These are phyloP conservation scores for Calvatia gigantea DNA, from an alignment of 768 basidiomycete genomes.

Conservation along the genomic window DNA sequence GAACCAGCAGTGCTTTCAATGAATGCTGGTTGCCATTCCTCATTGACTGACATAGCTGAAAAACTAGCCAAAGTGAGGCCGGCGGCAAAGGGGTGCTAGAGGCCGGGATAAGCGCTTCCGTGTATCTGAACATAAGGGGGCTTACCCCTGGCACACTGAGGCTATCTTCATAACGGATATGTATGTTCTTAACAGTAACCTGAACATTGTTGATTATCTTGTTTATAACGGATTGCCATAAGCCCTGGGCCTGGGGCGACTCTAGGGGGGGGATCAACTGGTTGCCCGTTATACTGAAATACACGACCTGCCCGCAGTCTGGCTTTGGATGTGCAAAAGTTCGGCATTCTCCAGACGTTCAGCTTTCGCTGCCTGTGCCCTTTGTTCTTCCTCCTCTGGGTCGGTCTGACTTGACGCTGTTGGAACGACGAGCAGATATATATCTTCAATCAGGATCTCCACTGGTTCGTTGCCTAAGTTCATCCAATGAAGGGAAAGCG, in stretches of 20 bases:
- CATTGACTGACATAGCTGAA: conserved; percentile 85
- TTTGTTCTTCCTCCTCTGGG: conserved; percentile 79
- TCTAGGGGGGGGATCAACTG: conserved; percentile 28
- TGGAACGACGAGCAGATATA: conserved; percentile 90
- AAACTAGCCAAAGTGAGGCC: conserved; percentile 88
- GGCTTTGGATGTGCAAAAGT: conserved; percentile 63
- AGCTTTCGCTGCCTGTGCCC: conserved; percentile 81
- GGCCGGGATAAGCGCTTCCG: background rate
- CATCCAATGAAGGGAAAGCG: conserved; percentile 85
- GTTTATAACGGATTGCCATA: conserved; percentile 76
- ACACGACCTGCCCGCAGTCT: conserved; percentile 46
- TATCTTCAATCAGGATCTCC: conserved; percentile 88
- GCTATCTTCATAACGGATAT: conserved; percentile 94
- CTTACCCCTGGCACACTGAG: conserved; percentile 89
- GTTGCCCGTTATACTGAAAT: background rate
- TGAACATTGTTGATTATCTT: conserved; percentile 97
- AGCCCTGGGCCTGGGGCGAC: conserved; percentile 75
- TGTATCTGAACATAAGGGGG: conserved; percentile 12
- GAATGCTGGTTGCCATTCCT: conserved; percentile 85
- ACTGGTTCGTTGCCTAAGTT: conserved; percentile 88
- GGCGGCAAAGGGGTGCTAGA: conserved; percentile 89
- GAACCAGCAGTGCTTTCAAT: conserved; percentile 85
- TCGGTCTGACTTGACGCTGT: conserved; percentile 65
- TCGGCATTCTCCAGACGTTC: conserved; percentile 91
- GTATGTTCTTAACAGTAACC: conserved; percentile 93